phyloP scores from a whole-genome alignment of 2,329 filamentous ascomycete genomes.

The Cercospora sesami region DNA sequence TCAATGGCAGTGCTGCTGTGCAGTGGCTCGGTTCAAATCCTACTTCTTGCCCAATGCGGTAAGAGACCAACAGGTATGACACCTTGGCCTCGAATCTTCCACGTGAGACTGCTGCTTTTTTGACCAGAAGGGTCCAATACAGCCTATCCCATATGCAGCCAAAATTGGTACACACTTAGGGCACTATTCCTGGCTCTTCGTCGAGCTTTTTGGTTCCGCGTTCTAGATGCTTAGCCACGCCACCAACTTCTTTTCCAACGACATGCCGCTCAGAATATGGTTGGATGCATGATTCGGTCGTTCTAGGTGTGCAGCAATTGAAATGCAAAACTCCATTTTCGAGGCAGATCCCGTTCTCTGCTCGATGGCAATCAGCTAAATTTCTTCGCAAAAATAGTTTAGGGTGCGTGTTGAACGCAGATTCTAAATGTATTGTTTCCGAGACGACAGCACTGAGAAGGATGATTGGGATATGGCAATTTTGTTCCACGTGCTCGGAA shows the following conservation, averaged over 20 bases:
- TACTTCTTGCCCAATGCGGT: neutral
- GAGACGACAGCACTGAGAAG: neutral
- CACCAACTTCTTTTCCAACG: neutral
- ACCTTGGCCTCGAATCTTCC: neutral
- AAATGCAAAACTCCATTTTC: neutral
- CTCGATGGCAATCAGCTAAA: neutral
- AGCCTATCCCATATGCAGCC: neutral
- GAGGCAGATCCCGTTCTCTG: neutral
- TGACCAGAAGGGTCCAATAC: neutral
- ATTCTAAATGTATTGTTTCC: too few relatives aligned
- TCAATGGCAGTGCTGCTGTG: neutral
- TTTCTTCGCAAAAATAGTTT: neutral
- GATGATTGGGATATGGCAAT: neutral
- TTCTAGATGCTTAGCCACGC: neutral
- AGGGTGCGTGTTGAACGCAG: too few relatives aligned
- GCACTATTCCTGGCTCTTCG: neutral
- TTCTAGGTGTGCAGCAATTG: neutral
- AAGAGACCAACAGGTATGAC: neutral
- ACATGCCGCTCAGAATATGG: neutral
- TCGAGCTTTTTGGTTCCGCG: neutral
- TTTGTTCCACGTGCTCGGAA: neutral
- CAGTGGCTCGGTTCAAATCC: neutral
- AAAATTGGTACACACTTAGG: neutral
- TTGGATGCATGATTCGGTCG: neutral
- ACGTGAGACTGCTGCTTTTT: neutral